Conservation (phyloP, 1,284 basidiomycete species). For the Fomitopsis palustris region DNA sequence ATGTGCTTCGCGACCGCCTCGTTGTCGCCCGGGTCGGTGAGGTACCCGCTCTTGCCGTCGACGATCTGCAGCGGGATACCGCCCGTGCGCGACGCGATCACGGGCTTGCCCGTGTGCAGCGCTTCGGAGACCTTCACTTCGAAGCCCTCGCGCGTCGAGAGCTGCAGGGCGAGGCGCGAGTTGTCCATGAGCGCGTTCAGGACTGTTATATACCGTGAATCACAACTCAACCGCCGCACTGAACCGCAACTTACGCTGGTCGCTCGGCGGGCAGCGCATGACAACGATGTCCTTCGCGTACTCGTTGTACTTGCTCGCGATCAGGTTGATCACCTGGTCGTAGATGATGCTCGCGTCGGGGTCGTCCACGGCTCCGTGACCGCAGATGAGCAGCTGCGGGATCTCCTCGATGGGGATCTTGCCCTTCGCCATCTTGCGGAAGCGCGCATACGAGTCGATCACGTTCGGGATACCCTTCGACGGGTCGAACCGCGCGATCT, state of each 20-base stretch:
- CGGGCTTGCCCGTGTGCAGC: constrained; percentile 78
- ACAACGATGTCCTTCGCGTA: constrained; percentile 70
- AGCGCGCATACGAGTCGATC: constrained; percentile 77
- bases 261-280: constrained; percentile 77
- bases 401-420: constrained; percentile 48
- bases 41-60: constrained; percentile 79
- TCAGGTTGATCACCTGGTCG: constrained; percentile 64
- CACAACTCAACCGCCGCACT: background rate
- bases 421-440: constrained; percentile 48
- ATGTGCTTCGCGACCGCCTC: constrained; percentile 69
- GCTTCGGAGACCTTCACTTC: constrained; percentile 93
- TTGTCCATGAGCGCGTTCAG: constrained; percentile 77
- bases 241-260: constrained; percentile 55
- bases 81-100: constrained; percentile 78
- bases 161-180: constrained; percentile 71
- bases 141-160: constrained; percentile 84
- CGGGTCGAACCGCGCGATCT: constrained; percentile 84
- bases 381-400: constrained; percentile 83
- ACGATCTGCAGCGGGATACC: constrained; percentile 87
- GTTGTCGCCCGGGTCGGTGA: constrained; percentile 73
- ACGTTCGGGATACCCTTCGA: constrained; percentile 76
- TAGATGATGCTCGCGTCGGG: constrained; percentile 85
- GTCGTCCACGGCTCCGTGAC: constrained; percentile 86
- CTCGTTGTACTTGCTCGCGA: constrained; percentile 50
- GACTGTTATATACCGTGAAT: constrained; percentile 38